A percentile compares a stretch with the other conserved stretches of the same genome.
These are phyloP conservation scores for Fusarium mundagurra DNA, from an alignment of 2,329 filamentous ascomycete species.

Conservation along the genomic window DNA sequence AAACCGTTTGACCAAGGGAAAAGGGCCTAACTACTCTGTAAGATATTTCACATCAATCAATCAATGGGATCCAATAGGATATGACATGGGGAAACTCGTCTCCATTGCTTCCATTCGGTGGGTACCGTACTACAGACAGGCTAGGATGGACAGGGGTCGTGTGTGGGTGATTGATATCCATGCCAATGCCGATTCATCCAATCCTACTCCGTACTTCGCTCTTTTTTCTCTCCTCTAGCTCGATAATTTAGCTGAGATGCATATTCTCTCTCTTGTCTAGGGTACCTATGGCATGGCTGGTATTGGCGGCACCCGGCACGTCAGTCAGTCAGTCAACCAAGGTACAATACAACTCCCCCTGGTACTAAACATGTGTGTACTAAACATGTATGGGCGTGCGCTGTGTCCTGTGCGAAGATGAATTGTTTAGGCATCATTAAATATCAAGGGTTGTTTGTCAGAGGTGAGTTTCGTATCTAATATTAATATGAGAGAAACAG, in stretches of 20 bases:
- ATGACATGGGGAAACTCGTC: constrained; percentile 18
- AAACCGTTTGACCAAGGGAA: constrained; percentile 30
- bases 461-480: constrained; percentile 7
- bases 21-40: constrained; percentile 2
- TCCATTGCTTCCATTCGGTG: constrained; percentile 35
- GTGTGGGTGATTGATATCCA: constrained; percentile 18
- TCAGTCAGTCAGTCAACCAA: constrained; percentile 9
- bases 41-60: constrained; percentile 5
- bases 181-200: constrained; percentile 8
- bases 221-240: background rate
- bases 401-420: constrained; percentile 24
- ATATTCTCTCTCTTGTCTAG: constrained; percentile 10
- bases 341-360: constrained; percentile 16
- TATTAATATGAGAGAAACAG: background rate
- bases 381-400: constrained; percentile 5
- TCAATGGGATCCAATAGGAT: constrained; percentile 26
- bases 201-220: background rate
- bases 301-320: constrained; percentile 24
- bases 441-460: background rate
- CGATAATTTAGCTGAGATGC: constrained; percentile 6
- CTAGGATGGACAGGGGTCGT: background rate
- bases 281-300: background rate
- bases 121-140: constrained; percentile 1
- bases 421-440: constrained; percentile 16
- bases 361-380: constrained; percentile 3